Percentiles rank a stretch among this genome's conserved stretches.
Evolutionary conservation across 2,329 filamentous ascomycete species (phyloP).

Genomic region (Chlorencoelia australis): DNA sequence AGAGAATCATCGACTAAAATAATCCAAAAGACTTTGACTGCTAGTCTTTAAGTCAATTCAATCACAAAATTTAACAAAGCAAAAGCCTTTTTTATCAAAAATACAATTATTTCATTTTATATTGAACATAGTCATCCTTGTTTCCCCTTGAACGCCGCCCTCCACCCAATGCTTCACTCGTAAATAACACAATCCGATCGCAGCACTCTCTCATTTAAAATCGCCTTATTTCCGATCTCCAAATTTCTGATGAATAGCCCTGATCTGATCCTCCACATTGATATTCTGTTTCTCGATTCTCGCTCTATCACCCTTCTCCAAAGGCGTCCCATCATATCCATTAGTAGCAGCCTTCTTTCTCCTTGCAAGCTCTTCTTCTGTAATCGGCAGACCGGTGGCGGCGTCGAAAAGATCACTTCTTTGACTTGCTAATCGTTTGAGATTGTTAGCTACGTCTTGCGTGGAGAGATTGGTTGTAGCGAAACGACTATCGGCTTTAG

Average conservation of each 20-base stretch:
- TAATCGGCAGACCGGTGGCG: conserved; percentile 54
- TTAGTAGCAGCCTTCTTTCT: conserved; percentile 67
- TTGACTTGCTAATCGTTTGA: conserved; percentile 89
- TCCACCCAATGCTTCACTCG: no score
- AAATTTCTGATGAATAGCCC: conserved; percentile 52
- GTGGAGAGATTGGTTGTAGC: conserved; percentile 80
- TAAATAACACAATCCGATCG: no score
- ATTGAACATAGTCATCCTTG: no score
- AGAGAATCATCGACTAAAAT: no score
- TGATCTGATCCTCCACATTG: conserved; percentile 81
- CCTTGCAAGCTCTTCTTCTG: conserved; percentile 62
- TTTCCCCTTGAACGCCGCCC: no score
- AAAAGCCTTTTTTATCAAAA: no score
- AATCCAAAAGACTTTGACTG: no score
- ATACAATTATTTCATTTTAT: no score
- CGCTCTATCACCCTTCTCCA: conserved; percentile 46
- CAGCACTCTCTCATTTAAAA: no score
- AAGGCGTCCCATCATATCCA: conserved; percentile 54
- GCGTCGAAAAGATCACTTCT: conserved; percentile 79
- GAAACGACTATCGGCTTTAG: conserved; percentile 75
- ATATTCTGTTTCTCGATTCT: conserved; percentile 49
- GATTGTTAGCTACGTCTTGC: conserved; percentile 80
- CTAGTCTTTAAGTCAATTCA: no score
- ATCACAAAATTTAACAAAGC: no score
- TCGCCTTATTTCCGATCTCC: conserved; percentile 26